Evolutionary conservation across 2,329 filamentous ascomycete genomes (phyloP).

Genomic region (Ceratocystis diversiconidia): DNA sequence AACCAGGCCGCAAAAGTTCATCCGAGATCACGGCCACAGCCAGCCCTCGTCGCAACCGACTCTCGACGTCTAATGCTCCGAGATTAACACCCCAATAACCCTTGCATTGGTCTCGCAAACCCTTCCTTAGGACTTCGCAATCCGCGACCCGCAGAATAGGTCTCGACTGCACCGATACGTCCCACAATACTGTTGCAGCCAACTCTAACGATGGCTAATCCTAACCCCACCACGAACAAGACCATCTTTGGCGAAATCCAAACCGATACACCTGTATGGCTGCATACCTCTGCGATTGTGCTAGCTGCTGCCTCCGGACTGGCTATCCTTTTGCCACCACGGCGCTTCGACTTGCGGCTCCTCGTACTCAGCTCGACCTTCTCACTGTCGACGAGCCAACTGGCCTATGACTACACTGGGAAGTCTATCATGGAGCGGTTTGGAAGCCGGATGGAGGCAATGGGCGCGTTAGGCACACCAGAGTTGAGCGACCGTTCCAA

Average conservation of each 20-base stretch:
- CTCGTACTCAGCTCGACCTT: conserved; percentile 36
- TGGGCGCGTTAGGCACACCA: conserved; percentile 27
- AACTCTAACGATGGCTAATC: not conserved
- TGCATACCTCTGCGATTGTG: conserved; percentile 36
- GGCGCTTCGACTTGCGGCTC: conserved; percentile 37
- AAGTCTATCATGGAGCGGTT: conserved; percentile 37
- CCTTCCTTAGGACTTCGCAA: not conserved
- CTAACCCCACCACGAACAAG: not conserved
- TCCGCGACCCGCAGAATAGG: not conserved
- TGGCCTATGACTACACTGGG: conserved; percentile 43
- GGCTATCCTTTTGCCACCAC: conserved; percentile 37
- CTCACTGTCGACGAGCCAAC: conserved; percentile 40
- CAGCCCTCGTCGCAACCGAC: not conserved
- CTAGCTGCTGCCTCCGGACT: conserved; percentile 35
- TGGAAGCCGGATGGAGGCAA: conserved; percentile 29
- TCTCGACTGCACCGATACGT: not conserved
- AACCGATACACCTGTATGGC: conserved; percentile 23
- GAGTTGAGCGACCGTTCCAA: conserved; percentile 43
- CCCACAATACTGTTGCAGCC: not conserved
- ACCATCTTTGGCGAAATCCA: conserved; percentile 9
- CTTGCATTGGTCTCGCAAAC: not conserved
- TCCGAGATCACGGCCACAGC: not conserved
- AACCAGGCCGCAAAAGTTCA: not conserved
- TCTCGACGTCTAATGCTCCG: not conserved
- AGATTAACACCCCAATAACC: not conserved